Conservation (phyloP, 768 basidiomycete genomes). For the Vararia minispora region DNA sequence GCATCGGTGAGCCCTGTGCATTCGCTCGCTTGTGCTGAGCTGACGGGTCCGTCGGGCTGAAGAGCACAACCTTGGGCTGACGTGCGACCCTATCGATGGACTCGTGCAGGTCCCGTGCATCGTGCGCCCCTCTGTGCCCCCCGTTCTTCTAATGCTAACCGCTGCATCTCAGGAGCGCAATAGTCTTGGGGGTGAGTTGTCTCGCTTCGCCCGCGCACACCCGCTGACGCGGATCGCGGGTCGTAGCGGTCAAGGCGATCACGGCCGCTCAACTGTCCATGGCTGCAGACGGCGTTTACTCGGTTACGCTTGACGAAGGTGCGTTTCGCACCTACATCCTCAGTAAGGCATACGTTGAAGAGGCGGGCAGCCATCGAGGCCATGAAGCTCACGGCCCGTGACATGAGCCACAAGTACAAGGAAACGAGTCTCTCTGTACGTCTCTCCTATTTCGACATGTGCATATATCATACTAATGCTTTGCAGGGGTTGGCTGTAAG, state of each 20-base stretch:
- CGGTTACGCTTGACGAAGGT: constrained; percentile 84
- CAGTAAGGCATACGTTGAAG: too few relatives aligned
- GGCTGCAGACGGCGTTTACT: constrained; percentile 81
- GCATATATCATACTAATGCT: constrained; percentile 2
- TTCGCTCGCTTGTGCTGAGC: not conserved
- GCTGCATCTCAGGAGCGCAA: constrained; percentile 58
- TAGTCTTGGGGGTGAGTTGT: constrained; percentile 60
- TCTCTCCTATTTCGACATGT: constrained; percentile 7
- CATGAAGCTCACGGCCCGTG: constrained; percentile 85
- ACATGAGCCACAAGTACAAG: constrained; percentile 94
- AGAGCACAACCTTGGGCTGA: constrained; percentile 84
- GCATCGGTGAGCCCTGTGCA: constrained; percentile 49
- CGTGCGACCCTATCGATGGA: constrained; percentile 91
- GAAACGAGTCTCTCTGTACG: constrained; percentile 87
- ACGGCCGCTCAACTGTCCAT: constrained; percentile 93
- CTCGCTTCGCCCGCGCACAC: not conserved
- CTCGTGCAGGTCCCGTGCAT: constrained; percentile 95
- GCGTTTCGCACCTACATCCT: too few relatives aligned
- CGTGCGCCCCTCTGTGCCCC: constrained; percentile 32
- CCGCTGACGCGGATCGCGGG: constrained; percentile 1
- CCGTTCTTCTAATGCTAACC: constrained; percentile 2
- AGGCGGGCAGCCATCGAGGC: constrained; percentile 97
- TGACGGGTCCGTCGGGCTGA: not conserved
- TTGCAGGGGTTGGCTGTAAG: constrained; percentile 49
- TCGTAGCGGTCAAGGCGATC: constrained; percentile 77